A percentile compares a stretch with the other conserved stretches of the same genome.
Conservation (phyloP, 2,329 filamentous ascomycete species). For the Colletotrichum ledebouriae region DNA sequence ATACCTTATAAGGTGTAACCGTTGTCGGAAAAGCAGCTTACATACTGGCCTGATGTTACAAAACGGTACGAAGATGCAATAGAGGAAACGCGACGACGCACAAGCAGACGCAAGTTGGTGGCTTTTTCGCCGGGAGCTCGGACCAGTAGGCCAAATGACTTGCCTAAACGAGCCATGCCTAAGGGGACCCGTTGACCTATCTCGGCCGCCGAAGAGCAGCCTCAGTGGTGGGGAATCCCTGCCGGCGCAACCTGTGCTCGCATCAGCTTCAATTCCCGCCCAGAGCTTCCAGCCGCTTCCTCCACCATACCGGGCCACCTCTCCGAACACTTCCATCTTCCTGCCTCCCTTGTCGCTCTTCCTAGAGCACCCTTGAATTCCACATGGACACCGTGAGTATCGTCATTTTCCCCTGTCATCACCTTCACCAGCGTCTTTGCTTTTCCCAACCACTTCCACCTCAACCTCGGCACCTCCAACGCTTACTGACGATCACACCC, state of each 20-base stretch:
- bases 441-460: conserved; percentile 2
- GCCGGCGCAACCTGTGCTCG: conserved; percentile 11
- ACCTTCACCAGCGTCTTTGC: neutral
- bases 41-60: conserved; percentile 2
- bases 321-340: conserved; percentile 18
- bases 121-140: conserved; percentile 14
- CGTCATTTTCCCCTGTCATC: conserved; percentile 11
- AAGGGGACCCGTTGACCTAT: conserved; percentile 8
- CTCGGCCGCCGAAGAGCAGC: neutral
- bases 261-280: conserved; percentile 30
- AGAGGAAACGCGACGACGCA: neutral
- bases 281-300: conserved; percentile 31
- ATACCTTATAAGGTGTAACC: too few species aligned
- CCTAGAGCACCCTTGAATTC: conserved; percentile 14
- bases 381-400: conserved; percentile 46
- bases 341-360: conserved; percentile 30
- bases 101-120: neutral
- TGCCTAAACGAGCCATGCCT: conserved; percentile 13
- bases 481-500: conserved; percentile 14
- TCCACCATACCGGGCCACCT: conserved; percentile 14
- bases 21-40: too few species aligned
- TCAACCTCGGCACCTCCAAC: conserved; percentile 1
- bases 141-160: conserved; percentile 30
- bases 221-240: conserved; percentile 38
- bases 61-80: neutral